These are phyloP conservation scores for Lichtheimia hyalospora DNA, from an alignment of 371 early-diverging fungal genomes.

Conservation along the genomic window DNA sequence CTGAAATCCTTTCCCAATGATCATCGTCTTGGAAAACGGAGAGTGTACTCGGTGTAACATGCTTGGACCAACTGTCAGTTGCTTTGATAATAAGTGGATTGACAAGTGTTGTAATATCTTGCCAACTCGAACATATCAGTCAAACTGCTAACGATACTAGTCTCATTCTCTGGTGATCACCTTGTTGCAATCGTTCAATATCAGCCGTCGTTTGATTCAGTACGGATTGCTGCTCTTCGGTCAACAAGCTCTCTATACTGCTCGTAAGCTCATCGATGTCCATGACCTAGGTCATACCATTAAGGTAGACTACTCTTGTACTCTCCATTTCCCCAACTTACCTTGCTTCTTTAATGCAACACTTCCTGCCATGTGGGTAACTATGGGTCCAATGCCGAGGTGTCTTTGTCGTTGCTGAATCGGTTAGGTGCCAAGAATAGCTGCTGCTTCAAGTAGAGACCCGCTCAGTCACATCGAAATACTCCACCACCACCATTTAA, in stretches of 20 bases:
- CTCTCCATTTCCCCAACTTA: background rate
- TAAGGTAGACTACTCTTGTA: background rate
- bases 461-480: no score
- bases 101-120: slow-evolving; percentile 36
- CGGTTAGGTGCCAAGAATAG: no score
- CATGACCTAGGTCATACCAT: background rate
- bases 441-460: no score
- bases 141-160: background rate
- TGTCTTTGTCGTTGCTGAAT: no score
- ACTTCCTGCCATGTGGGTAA: no score
- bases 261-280: background rate
- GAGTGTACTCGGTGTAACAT: slow-evolving; percentile 42
- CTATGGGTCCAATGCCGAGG: no score
- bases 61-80: slow-evolving; percentile 33
- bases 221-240: slow-evolving; percentile 44
- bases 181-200: slow-evolving; percentile 42
- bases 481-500: no score
- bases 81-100: slow-evolving; percentile 29
- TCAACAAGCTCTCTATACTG: slow-evolving; percentile 22
- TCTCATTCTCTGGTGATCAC: slow-evolving; percentile 12
- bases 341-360: slow-evolving; percentile 4
- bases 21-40: slow-evolving; percentile 43
- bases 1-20: slow-evolving; percentile 29
- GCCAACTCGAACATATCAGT: background rate
- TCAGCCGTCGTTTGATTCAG: slow-evolving; percentile 34